phyloP scores from a whole-genome alignment of 1,284 basidiomycete species.

The Coriolopsis trogii region DNA sequence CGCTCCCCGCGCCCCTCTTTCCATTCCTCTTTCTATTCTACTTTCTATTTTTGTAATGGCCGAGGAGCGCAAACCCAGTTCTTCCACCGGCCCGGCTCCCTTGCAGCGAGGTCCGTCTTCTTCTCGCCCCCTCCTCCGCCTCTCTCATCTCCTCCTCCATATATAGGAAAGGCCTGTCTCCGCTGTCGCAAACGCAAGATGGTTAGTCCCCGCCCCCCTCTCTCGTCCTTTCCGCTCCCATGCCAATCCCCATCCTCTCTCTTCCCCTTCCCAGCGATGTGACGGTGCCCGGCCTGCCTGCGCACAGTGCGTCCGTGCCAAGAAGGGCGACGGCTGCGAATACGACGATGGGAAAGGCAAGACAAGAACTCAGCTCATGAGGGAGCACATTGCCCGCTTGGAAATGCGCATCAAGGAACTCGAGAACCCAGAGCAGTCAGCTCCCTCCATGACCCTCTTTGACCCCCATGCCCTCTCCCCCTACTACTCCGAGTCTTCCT shows the following conservation, averaged over 20 bases:
- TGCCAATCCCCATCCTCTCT: neutral
- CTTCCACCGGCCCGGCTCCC: constrained; percentile 31
- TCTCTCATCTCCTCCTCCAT: constrained; percentile 6
- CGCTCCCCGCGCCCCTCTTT: constrained; percentile 32
- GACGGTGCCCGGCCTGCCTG: constrained; percentile 47
- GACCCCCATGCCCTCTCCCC: constrained; percentile 40
- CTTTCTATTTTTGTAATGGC: constrained; percentile 43
- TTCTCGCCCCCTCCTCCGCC: constrained; percentile 2
- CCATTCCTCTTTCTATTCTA: constrained; percentile 32
- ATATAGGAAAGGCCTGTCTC: constrained; percentile 64
- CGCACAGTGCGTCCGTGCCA: constrained; percentile 44
- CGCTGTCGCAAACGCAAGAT: constrained; percentile 81
- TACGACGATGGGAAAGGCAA: constrained; percentile 52
- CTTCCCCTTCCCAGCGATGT: constrained; percentile 37
- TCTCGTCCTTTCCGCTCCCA: constrained; percentile 1
- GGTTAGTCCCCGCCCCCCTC: constrained; percentile 43
- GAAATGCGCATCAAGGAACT: constrained; percentile 46
- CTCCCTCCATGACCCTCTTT: constrained; percentile 40
- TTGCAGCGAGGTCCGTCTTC: constrained; percentile 36
- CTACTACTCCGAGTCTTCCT: constrained; percentile 56
- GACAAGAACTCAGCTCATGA: constrained; percentile 48
- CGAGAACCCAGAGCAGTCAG: constrained; percentile 40
- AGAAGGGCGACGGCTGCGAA: constrained; percentile 44
- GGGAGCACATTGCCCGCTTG: constrained; percentile 44
- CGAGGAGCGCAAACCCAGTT: constrained; percentile 35